Evolutionary conservation across 2,329 filamentous ascomycete genomes (phyloP).

Genomic region (Arachnomyces sp.): DNA sequence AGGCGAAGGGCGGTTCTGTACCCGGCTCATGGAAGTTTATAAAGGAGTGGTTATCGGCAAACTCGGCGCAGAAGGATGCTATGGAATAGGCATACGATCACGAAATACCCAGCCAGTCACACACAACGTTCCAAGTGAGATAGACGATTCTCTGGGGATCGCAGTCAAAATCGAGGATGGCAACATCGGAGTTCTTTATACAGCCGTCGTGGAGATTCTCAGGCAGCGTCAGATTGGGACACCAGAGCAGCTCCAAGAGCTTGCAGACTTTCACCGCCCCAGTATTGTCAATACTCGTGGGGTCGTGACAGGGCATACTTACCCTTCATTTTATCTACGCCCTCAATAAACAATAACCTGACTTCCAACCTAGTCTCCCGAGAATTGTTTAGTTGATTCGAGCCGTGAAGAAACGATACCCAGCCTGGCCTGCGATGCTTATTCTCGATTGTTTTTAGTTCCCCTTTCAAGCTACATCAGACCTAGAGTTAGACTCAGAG

Average conservation of each 20-base stretch:
- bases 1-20: conserved; percentile 42
- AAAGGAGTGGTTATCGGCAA: conserved; percentile 37
- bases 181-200: conserved; percentile 36
- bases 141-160: conserved; percentile 34
- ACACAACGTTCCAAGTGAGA: conserved; percentile 31
- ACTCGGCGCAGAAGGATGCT: conserved; percentile 43
- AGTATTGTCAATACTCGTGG: conserved; percentile 32
- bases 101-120: too few relatives aligned
- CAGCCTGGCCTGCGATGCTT: too few relatives aligned
- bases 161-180: conserved; percentile 45
- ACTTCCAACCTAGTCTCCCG: too few relatives aligned
- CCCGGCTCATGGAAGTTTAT: conserved; percentile 36
- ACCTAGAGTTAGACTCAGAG: too few relatives aligned
- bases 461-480: too few relatives aligned
- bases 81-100: conserved; percentile 37
- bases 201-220: conserved; percentile 37
- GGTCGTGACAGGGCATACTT: conserved; percentile 27
- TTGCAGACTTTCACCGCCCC: conserved; percentile 28
- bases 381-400: too few relatives aligned
- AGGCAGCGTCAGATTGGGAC: conserved; percentile 35
- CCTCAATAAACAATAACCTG: too few relatives aligned
- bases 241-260: conserved; percentile 18
- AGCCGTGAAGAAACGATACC: too few relatives aligned
- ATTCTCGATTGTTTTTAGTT: too few relatives aligned
- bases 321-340: not conserved